Conservation (phyloP, 805 yeast genomes). For the Wickerhamiella domercqiae region DNA sequence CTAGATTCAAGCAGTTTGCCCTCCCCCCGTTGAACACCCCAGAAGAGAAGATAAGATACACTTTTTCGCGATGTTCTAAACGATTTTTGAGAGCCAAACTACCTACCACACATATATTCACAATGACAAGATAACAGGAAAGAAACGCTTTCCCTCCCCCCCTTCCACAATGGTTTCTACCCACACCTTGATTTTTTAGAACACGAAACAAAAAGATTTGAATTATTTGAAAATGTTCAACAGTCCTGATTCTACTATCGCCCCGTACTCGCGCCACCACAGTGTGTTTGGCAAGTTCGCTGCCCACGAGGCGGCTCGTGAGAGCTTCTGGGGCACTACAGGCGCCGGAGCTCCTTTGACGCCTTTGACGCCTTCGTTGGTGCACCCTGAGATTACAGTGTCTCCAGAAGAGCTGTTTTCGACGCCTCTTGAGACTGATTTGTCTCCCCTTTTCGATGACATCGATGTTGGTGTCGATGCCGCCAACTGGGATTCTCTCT, state of each 20-base stretch:
- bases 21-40: too few relatives aligned
- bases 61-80: too few relatives aligned
- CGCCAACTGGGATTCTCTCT: constrained; percentile 16
- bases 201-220: not conserved
- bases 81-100: too few relatives aligned
- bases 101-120: too few relatives aligned
- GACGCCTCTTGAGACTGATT: constrained; percentile 10
- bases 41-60: too few relatives aligned
- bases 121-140: too few relatives aligned
- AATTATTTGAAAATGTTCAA: constrained; percentile 3
- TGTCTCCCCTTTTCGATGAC: constrained; percentile 23
- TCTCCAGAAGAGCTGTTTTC: constrained; percentile 15
- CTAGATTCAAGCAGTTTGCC: too few relatives aligned
- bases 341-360: constrained; percentile 7
- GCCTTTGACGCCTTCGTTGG: constrained; percentile 11
- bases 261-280: constrained; percentile 17
- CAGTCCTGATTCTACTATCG: not conserved
- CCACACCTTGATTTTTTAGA: constrained; percentile 1
- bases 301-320: constrained; percentile 19
- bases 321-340: constrained; percentile 16
- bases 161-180: not conserved
- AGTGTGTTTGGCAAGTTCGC: constrained; percentile 23
- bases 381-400: constrained; percentile 2
- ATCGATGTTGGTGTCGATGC: constrained; percentile 9
- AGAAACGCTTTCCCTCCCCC: too few relatives aligned